Conservation (phyloP, 257 asterid genomes). For the Solanum virginianum region DNA sequence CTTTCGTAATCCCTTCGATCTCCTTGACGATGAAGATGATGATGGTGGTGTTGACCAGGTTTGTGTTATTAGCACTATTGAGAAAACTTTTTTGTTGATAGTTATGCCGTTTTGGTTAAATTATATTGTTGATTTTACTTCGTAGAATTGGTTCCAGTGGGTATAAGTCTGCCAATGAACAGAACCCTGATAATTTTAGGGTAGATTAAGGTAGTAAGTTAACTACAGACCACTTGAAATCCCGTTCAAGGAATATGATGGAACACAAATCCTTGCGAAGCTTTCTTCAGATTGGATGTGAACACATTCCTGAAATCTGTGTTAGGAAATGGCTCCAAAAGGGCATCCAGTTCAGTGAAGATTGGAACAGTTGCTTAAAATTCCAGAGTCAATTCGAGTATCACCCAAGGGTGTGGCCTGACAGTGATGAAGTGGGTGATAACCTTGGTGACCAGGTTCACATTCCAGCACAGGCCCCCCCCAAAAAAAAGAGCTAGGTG, state of each 20-base stretch:
- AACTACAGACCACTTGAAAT: background rate
- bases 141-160: background rate
- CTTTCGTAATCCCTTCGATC: constrained; percentile 5
- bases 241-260: background rate
- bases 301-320: background rate
- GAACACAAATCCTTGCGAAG: background rate
- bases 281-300: background rate
- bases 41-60: constrained; percentile 2
- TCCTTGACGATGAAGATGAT: constrained; percentile 5
- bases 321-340: background rate
- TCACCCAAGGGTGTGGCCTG: background rate
- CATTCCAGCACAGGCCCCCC: background rate
- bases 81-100: background rate
- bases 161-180: background rate
- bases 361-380: background rate
- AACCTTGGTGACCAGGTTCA: background rate
- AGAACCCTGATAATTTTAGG: background rate
- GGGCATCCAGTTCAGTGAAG: background rate
- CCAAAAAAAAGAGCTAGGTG: background rate
- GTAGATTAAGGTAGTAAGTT: background rate
- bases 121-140: background rate
- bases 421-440: background rate
- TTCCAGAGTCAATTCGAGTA: background rate
- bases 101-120: background rate
- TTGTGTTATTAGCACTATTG: background rate